These are phyloP conservation scores for Pythium insidiosum DNA, from an alignment of 352 stramenopile genomes.

Conservation along the genomic window DNA sequence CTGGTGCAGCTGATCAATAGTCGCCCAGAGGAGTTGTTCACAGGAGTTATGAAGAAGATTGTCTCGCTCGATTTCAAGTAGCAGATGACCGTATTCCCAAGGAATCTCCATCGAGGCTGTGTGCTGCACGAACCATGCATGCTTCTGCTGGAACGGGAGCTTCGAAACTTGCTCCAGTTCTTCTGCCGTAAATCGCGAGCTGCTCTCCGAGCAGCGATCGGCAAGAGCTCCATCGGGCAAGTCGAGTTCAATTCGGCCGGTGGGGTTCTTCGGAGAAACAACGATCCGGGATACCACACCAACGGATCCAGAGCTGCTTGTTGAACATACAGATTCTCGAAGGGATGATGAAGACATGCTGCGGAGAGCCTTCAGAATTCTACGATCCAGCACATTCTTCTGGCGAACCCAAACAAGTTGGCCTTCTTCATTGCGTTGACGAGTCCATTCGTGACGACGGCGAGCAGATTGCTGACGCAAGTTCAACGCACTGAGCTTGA, in stretches of 20 bases:
- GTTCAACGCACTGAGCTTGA: slow-evolving; percentile 72
- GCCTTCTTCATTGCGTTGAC: slow-evolving; percentile 64
- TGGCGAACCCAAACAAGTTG: slow-evolving; percentile 80
- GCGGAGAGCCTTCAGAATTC: slow-evolving; percentile 52
- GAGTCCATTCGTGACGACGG: slow-evolving; percentile 77
- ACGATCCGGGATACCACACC: slow-evolving; percentile 73
- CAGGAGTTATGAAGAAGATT: slow-evolving; percentile 88
- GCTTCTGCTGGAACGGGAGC: slow-evolving; percentile 83
- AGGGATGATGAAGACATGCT: slow-evolving; percentile 51
- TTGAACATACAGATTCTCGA: slow-evolving; percentile 63
- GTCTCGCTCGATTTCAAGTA: slow-evolving; percentile 81
- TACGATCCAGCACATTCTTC: slow-evolving; percentile 68
- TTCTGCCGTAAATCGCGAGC: slow-evolving; percentile 46
- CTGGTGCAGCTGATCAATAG: slow-evolving; percentile 75
- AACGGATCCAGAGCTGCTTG: slow-evolving; percentile 47
- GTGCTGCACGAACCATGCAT: slow-evolving; percentile 85
- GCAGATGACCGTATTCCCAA: slow-evolving; percentile 82
- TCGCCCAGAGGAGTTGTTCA: slow-evolving; percentile 80
- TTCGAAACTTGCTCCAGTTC: slow-evolving; percentile 61
- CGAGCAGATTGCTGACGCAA: slow-evolving; percentile 77
- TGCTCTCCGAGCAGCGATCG: slow-evolving; percentile 46
- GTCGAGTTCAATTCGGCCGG: slow-evolving; percentile 66
- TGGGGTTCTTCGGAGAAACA: slow-evolving; percentile 66
- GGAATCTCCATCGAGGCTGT: slow-evolving; percentile 78
- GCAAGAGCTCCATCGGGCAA: slow-evolving; percentile 47